phyloP scores from a whole-genome alignment of 169 alveolate species.

The Plasmodium vivax region DNA sequence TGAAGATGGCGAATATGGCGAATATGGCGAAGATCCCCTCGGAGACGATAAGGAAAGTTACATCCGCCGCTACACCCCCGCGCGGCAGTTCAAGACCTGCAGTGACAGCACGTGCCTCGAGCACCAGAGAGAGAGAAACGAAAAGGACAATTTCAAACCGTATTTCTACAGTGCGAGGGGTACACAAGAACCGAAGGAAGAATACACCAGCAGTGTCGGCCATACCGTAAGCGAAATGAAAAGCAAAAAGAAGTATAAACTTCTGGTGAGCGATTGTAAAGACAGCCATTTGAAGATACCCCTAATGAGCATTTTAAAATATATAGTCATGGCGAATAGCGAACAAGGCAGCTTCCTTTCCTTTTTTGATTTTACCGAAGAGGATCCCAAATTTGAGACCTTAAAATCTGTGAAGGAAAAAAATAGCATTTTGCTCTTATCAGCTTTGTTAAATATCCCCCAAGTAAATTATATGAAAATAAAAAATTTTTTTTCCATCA shows the following conservation, averaged over 20 bases:
- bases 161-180: not conserved
- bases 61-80: not conserved
- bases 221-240: not conserved
- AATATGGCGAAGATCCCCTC: not conserved
- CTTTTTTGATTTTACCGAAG: slow-evolving; percentile 41
- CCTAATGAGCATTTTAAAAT: slow-evolving; percentile 37
- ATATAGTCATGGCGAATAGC: slow-evolving; percentile 33
- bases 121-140: not conserved
- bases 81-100: not conserved
- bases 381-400: slow-evolving; percentile 14
- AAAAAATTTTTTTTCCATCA: slow-evolving; percentile 31
- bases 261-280: slow-evolving; percentile 4
- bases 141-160: not conserved
- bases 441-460: slow-evolving; percentile 45
- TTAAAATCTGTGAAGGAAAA: slow-evolving; percentile 22
- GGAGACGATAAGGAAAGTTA: not conserved
- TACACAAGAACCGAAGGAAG: not conserved
- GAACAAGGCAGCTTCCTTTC: slow-evolving; percentile 11
- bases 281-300: slow-evolving; percentile 69
- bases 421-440: slow-evolving; percentile 41
- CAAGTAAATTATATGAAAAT: slow-evolving; percentile 49
- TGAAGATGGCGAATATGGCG: not conserved
- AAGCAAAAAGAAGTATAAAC: slow-evolving; percentile 10
- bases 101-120: not conserved
- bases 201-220: not conserved